Evolutionary conservation across 352 stramenopile species (phyloP).

Genomic region (Phytophthora constricta): DNA sequence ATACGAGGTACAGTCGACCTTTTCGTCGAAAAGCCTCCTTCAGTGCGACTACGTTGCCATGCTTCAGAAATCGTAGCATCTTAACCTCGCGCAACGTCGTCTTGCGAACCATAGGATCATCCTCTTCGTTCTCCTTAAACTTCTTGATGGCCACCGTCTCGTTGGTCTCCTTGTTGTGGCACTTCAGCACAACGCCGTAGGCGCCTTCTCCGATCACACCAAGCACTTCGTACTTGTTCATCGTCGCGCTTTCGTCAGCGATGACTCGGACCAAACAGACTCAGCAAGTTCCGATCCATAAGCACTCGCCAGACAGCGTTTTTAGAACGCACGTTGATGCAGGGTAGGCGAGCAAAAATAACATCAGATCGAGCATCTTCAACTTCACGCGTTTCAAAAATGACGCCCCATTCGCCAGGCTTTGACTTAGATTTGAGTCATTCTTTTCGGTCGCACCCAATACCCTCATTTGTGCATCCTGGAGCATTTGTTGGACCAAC

Average conservation of each 20-base stretch:
- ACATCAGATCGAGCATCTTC: not conserved
- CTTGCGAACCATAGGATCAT: slow-evolving; percentile 93
- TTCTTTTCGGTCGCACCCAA: too few species aligned
- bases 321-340: slow-evolving; percentile 32
- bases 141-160: slow-evolving; percentile 99
- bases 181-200: slow-evolving; percentile 95
- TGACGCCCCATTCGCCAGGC: not conserved
- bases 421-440: too few species aligned
- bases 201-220: slow-evolving; percentile 93
- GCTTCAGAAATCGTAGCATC: slow-evolving; percentile 98
- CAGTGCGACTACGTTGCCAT: slow-evolving; percentile 98
- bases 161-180: slow-evolving; percentile 94
- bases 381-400: not conserved
- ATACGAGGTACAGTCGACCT: slow-evolving; percentile 96
- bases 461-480: too few species aligned
- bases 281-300: slow-evolving; percentile 37
- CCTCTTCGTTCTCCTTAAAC: slow-evolving; percentile 94
- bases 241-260: slow-evolving; percentile 38
- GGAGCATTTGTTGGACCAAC: too few species aligned
- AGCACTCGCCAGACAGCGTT: slow-evolving; percentile 17
- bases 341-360: slow-evolving; percentile 32
- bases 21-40: slow-evolving; percentile 99
- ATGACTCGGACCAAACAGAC: slow-evolving; percentile 25
- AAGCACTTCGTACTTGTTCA: slow-evolving; percentile 96
- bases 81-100: slow-evolving; percentile 97